phyloP scores from a whole-genome alignment of 805 yeast species.

The baker's yeast (Saccharomyces cerevisiae) region DNA sequence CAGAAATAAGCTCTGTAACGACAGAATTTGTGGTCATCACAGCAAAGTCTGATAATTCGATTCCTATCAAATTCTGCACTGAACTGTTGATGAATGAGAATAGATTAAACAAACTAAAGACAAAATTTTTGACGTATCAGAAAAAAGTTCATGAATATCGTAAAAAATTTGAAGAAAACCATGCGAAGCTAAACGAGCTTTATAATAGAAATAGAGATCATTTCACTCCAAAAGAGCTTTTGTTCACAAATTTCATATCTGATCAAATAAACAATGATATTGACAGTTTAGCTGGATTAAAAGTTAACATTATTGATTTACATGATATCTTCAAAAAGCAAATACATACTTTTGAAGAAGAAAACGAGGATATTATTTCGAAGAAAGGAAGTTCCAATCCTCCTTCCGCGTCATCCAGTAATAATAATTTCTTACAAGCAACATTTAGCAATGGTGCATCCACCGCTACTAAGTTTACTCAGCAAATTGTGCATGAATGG shows the following conservation, averaged over 20 bases:
- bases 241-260: slow-evolving; percentile 25
- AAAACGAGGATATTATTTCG: slow-evolving; percentile 1
- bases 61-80: slow-evolving; percentile 36
- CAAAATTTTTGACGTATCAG: slow-evolving; percentile 15
- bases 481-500: slow-evolving; percentile 21
- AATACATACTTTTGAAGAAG: slow-evolving; percentile 13
- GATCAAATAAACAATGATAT: slow-evolving; percentile 25
- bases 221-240: slow-evolving; percentile 15
- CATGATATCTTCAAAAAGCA: slow-evolving; percentile 27
- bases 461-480: slow-evolving; percentile 9
- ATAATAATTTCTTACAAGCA: background rate
- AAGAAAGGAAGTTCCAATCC: background rate
- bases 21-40: slow-evolving; percentile 31
- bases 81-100: slow-evolving; percentile 23
- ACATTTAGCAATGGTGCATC: slow-evolving; percentile 12
- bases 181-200: slow-evolving; percentile 18
- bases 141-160: slow-evolving; percentile 8
- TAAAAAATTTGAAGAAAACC: slow-evolving; percentile 18
- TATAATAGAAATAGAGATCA: slow-evolving; percentile 17
- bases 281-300: slow-evolving; percentile 25
- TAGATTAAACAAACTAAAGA: slow-evolving; percentile 17
- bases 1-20: slow-evolving; percentile 24
- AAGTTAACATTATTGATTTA: slow-evolving; percentile 13
- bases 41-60: slow-evolving; percentile 29
- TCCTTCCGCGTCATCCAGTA: background rate